A percentile compares a stretch with the other conserved stretches of the same genome.
Conservation (phyloP, 495 filamentous ascomycete species). For the Penicillium coffeae region DNA sequence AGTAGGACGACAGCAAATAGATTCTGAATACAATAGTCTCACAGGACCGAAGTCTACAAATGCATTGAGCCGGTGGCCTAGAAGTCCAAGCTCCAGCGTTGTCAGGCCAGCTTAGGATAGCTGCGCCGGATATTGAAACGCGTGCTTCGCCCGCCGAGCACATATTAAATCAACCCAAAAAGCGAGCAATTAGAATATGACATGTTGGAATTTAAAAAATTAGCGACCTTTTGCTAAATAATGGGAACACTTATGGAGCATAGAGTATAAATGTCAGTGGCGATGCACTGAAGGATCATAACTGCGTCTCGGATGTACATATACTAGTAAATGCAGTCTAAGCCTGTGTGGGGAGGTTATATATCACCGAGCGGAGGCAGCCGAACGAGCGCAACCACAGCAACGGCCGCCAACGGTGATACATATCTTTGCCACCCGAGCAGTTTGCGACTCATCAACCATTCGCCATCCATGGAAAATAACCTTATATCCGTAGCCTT, state of each 20-base stretch:
- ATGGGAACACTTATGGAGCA: no score
- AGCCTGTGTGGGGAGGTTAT: no score
- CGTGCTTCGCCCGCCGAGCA: no score
- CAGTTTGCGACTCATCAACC: not conserved
- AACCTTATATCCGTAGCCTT: not conserved
- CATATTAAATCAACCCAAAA: no score
- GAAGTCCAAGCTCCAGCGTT: not conserved
- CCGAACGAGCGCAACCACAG: not conserved
- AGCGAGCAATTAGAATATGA: no score
- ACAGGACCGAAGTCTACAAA: not conserved
- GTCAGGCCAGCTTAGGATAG: not conserved
- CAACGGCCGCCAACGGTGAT: not conserved
- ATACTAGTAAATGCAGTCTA: no score
- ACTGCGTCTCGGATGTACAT: no score
- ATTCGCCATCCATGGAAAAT: not conserved
- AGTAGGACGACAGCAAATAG: not conserved
- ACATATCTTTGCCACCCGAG: not conserved
- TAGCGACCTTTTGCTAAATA: no score
- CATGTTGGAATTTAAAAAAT: no score
- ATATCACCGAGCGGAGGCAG: not conserved
- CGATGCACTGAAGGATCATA: no score
- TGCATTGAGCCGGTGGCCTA: not conserved
- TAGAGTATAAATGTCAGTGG: no score
- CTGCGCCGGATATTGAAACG: not conserved
- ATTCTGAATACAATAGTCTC: not conserved